Base-by-base conservation (phyloP, 768 basidiomycete species). In the Melanogaster broomeanus region DNA sequence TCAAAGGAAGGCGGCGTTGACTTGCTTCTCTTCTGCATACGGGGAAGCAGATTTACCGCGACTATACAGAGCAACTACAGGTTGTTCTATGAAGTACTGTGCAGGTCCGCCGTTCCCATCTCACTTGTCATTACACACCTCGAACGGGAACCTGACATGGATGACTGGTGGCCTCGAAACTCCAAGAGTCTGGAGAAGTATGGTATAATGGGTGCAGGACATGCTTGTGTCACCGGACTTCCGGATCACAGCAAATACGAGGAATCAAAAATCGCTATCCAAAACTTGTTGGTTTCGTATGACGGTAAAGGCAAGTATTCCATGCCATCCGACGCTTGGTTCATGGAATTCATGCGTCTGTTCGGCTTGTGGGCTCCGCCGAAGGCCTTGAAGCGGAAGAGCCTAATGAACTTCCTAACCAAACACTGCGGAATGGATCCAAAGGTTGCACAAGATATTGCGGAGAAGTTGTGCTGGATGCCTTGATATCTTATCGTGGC, bases 201-300 rank as follows among this genome's bases (percentile, higher is more conserved):
- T n/a, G 24, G 30, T 4, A 51, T 51, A 30, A 6, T 2, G n/a
- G 6, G 31, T 10, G 50, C 44, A 15, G 16, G 38, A 4, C 44
- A 51, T 21, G 50, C 50, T 12, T 51, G 50, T 31, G 38, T 51
- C 12, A 51, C 50, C 13, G 37, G 35, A 19, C 12, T 51, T 22
- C 22, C 44, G 10, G 28, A 22, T n/a, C 37, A 51, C 11, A 10
- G 28, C 6, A 51, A 40, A 30, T 45, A 37, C 12, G 15, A 11
- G 27, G 38, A 40, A 9, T 51, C 50, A 28, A 45, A 40, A 22
- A 12, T 18, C 7, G 38, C 38, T 16, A 40, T 51, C 22, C 30
- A 51, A 22, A 9, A 30, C 8, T 39, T 45, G 44, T 16, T 45
- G 7, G 43, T 37, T 19, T 16, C 38, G 44, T 38, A 33, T 13